Conservation (phyloP, 2,329 filamentous ascomycete species). For the Taxawa tesnikishii region DNA sequence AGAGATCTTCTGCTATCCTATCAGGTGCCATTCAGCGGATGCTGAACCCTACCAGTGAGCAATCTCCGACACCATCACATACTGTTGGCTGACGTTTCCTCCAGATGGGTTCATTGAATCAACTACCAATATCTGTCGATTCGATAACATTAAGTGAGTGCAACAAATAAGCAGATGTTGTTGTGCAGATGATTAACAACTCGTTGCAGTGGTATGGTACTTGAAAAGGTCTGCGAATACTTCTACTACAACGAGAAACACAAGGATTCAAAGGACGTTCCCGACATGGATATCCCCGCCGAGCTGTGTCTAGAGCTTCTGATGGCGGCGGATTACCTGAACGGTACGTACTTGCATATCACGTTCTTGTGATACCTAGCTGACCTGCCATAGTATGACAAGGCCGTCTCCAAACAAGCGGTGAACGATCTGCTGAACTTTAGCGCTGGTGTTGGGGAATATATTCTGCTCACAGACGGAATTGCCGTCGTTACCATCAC, state of each 20-base stretch:
- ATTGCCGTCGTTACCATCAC: background rate
- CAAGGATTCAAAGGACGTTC: conserved; percentile 56
- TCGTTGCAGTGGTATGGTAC: conserved; percentile 49
- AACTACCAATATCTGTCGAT: conserved; percentile 49
- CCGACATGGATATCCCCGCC: conserved; percentile 69
- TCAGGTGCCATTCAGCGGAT: conserved; percentile 64
- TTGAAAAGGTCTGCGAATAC: conserved; percentile 75
- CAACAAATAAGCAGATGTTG: too few species aligned
- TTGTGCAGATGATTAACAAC: conserved; percentile 1
- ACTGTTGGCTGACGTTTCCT: background rate
- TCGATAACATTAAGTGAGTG: conserved; percentile 63
- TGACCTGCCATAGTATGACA: background rate
- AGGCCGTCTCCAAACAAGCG: background rate
- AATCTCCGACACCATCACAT: background rate
- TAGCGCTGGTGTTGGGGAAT: too few species aligned
- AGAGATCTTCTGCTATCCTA: conserved; percentile 57
- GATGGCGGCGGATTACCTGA: conserved; percentile 65
- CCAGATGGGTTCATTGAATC: conserved; percentile 55
- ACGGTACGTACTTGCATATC: conserved; percentile 33
- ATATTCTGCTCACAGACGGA: conserved; percentile 4
- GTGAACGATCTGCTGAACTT: conserved; percentile 1
- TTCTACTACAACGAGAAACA: conserved; percentile 73
- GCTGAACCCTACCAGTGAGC: conserved; percentile 55
- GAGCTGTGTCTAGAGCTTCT: conserved; percentile 68
- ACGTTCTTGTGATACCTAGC: background rate